Evolutionary conservation across 208 protist species (phyloP).

Genomic region (Acanthamoeba healyi): DNA sequence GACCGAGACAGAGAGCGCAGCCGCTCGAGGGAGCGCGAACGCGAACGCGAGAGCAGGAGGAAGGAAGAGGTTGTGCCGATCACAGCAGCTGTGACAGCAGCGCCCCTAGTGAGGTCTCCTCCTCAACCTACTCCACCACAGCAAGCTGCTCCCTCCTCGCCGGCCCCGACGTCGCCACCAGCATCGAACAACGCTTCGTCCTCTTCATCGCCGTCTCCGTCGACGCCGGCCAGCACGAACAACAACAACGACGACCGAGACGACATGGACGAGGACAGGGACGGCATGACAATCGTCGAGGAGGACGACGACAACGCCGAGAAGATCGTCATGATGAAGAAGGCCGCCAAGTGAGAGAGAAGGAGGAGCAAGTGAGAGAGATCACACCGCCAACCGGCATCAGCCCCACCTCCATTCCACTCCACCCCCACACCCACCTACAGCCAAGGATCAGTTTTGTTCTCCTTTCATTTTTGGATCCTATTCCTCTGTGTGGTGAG

Average conservation of each 20-base stretch:
- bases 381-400: neutral
- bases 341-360: slow-evolving; percentile 1
- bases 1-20: slow-evolving; percentile 1
- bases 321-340: slow-evolving; percentile 68
- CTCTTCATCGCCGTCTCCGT: neutral
- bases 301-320: slow-evolving; percentile 53
- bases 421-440: neutral
- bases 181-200: neutral
- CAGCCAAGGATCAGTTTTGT: neutral
- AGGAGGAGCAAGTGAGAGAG: neutral
- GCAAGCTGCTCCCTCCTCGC: neutral
- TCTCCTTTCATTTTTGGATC: neutral
- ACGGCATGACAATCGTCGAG: slow-evolving; percentile 46
- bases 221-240: neutral
- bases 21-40: slow-evolving; percentile 20
- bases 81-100: neutral
- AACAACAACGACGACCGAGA: neutral
- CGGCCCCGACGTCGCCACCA: neutral
- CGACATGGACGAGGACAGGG: slow-evolving; percentile 51
- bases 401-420: neutral
- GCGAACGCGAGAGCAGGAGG: neutral
- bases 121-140: neutral
- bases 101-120: neutral
- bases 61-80: neutral
- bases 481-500: neutral